Evolutionary conservation across 2,329 filamentous ascomycete genomes (phyloP).

Genomic region (Iodosphaeria phyllophila): DNA sequence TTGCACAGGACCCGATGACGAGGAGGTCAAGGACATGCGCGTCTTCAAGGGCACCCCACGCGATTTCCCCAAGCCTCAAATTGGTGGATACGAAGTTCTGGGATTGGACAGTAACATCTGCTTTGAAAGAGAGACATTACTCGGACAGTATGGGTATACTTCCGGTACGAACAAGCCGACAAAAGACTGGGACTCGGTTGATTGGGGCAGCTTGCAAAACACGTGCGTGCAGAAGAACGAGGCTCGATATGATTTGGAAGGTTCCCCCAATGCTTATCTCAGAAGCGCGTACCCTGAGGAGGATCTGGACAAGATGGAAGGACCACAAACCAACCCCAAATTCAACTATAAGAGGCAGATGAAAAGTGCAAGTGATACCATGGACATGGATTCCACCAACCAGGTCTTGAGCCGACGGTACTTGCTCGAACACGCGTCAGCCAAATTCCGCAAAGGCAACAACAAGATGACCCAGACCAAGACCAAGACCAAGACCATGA

Average conservation of each 20-base stretch:
- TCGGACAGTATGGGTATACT: constrained; percentile 44
- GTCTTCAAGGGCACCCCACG: constrained; percentile 43
- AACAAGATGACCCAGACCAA: too few relatives aligned
- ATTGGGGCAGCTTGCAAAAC: constrained; percentile 54
- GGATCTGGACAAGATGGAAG: background rate
- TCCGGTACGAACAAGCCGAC: constrained; percentile 23
- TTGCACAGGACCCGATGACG: constrained; percentile 46
- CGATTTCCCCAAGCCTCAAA: constrained; percentile 37
- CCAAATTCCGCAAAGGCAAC: too few relatives aligned
- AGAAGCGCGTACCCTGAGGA: constrained; percentile 13
- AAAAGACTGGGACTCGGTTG: constrained; percentile 42
- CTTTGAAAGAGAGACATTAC: constrained; percentile 49
- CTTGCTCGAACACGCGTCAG: too few relatives aligned
- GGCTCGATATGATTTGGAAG: constrained; percentile 35
- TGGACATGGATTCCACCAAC: too few relatives aligned
- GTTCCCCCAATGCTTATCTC: constrained; percentile 23
- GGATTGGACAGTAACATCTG: constrained; percentile 44
- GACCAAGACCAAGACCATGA: too few relatives aligned
- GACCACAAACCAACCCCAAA: too few relatives aligned
- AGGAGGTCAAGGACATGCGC: constrained; percentile 37
- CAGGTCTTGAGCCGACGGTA: too few relatives aligned
- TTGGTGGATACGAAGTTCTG: constrained; percentile 43
- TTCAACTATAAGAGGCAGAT: too few relatives aligned
- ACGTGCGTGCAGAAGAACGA: constrained; percentile 47
- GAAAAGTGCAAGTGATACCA: too few relatives aligned